These are phyloP conservation scores for Ceratocystis papillata DNA, from an alignment of 2,329 filamentous ascomycete genomes.

Conservation along the genomic window DNA sequence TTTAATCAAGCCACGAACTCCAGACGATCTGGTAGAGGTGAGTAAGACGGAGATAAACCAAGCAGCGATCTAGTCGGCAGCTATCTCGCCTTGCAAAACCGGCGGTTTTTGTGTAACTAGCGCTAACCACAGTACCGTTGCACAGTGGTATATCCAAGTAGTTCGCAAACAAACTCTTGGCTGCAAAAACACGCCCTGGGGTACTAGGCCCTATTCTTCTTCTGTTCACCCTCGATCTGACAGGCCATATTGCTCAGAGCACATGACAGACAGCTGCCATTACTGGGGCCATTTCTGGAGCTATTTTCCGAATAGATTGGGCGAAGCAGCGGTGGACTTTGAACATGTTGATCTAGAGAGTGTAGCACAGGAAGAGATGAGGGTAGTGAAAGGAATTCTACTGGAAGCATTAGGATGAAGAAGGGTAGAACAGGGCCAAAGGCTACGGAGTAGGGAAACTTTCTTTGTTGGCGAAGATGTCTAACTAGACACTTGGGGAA, in stretches of 20 bases:
- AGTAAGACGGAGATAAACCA: constrained; percentile 26
- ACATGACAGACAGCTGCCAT: constrained; percentile 11
- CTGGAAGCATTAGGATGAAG: constrained; percentile 8
- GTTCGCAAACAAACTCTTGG: constrained; percentile 16
- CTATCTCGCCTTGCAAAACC: background rate
- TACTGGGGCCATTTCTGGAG: constrained; percentile 23
- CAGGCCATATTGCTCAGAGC: background rate
- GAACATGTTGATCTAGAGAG: constrained; percentile 12
- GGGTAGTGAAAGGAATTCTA: constrained; percentile 1
- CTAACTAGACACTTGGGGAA: background rate
- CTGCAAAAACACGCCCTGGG: background rate
- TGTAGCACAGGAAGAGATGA: constrained; percentile 11
- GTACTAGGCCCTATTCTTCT: background rate
- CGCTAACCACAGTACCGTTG: background rate
- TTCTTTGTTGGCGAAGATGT: background rate
- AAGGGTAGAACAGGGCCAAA: background rate
- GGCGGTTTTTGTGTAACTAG: background rate
- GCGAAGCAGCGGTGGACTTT: background rate
- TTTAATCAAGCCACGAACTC: constrained; percentile 38
- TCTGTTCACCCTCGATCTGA: background rate
- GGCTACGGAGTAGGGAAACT: background rate
- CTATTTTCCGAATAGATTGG: constrained; percentile 17
- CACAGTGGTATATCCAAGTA: constrained; percentile 21
- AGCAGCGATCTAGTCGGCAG: background rate
- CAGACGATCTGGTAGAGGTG: constrained; percentile 47